Evolutionary conservation across 495 filamentous ascomycete species (phyloP), one percentile per base, ranked within the genome.

Genomic region (Pseudomonodictys pantanalensis): DNA sequence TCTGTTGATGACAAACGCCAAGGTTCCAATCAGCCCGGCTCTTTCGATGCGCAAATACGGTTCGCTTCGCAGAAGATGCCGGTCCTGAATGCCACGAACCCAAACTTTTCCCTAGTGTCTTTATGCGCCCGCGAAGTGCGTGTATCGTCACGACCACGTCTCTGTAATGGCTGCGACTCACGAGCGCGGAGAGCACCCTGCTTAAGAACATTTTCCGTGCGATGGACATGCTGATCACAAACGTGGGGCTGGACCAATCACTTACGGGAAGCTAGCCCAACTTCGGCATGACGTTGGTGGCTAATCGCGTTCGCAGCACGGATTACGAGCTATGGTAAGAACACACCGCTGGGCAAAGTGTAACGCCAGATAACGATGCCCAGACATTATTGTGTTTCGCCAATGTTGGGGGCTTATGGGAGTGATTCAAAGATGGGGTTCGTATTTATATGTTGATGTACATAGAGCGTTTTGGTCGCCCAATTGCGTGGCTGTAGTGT

Each of bases 361-460:
- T 25, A 23, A 35, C 4, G n/a, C 35, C 35, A 43, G 48, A 45
- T 60, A 35, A 47, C 56, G 32, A 45, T 35, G 23, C 11, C 11
- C 10, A 43, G n/a, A 39, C 45, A 15, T 20, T 12, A 41, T 18
- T 5, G 15, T 41, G 38, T 6, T 28, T 9, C 26, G 56, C 56
- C 56, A 52, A 60, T 52, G 47, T 60, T 60, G 56, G 56, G 56
- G 56, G 56, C 25, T 12, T 33, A 38, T 52, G 18, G 49, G 26
- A 20, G 41, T 22, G 12, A 24, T 45, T 28, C 10, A 41, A 56
- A 23, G 15, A 23, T n/a, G 54, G 43, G 18, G 2, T 38, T 26
- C 22, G n/a, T n/a, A n/a, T n/a, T n/a, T n/a, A n/a, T n/a, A n/a
- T n/a, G n/a, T n/a, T n/a, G n/a, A n/a, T n/a, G n/a, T n/a, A n/a